Base-by-base conservation (phyloP, 169 alveolate species). In the Plasmodium coatneyi region DNA sequence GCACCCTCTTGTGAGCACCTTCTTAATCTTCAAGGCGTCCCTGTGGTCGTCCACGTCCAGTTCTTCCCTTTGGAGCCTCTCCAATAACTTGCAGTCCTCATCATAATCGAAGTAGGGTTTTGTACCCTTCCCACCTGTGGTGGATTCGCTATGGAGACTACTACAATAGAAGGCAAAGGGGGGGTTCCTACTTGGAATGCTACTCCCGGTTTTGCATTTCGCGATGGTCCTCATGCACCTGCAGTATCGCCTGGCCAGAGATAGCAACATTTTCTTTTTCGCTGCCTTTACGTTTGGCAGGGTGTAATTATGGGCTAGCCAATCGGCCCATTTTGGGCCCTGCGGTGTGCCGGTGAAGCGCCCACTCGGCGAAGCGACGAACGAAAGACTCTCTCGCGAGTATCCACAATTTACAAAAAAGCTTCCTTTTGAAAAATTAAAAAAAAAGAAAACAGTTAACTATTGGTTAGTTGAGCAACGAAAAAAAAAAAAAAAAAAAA, bases 51-150 rank as follows among this genome's bases (percentile, higher is more conserved):
- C 79, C 16, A 74, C 80, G 2, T 30, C 79, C 16, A 84, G 36
- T 22, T 84, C 76, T 10, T 36, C 66, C 5, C n/a, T 84, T 36
- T 76, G 41, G 14, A 84, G 84, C 34, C 92, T 41, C 28, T 34
- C 74, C 32, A 84, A 30, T n/a, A 84, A 72, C 36, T 84, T 66
- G 39, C 41, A 52, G 41, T 84, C 92, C 56, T 84, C 80, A n/a
- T 84, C 25, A 74, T 84, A 74, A 10, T 84, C 92, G 25, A 72
- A 43, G 78, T 84, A 84, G 19, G 72, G 19, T 10, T 56, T 84
- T 56, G 19, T 54, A 9, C 60, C 22, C 54, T 71, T 71, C 28
- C 76, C 71, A 4, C 52, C 28, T 0, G 16, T 70, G n/a, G 52
- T 39, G 39, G 74, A 10, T 72, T 30, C 78, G 36, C 78, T 72